Evolutionary conservation across 805 yeast species (phyloP).

Genomic region (Ogataea populi-albae): DNA sequence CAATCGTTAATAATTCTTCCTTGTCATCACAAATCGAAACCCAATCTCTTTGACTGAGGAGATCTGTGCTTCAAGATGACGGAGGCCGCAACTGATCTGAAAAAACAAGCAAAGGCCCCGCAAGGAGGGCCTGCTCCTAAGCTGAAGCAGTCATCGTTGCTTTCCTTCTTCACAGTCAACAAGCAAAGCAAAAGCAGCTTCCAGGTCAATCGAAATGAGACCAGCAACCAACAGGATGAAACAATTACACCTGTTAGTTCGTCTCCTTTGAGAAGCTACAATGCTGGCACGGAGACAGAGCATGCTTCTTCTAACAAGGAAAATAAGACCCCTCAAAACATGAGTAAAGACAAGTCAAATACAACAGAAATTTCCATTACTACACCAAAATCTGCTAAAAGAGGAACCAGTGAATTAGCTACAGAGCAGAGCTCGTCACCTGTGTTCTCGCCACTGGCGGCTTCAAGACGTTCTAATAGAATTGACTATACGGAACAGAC

Average conservation of each 20-base stretch:
- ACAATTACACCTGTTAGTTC: conserved; percentile 27
- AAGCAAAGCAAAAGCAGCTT: conserved; percentile 8
- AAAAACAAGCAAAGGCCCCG: neutral
- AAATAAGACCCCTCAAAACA: conserved; percentile 6
- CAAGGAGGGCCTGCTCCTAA: conserved; percentile 3
- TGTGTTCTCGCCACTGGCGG: conserved; percentile 6
- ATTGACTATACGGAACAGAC: conserved; percentile 18
- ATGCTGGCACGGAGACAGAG: conserved; percentile 2
- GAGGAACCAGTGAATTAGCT: neutral
- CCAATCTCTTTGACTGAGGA: too few relatives aligned
- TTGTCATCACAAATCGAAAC: too few relatives aligned
- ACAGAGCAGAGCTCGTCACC: neutral
- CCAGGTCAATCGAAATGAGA: neutral
- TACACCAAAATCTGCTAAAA: conserved; percentile 14
- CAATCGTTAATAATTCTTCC: too few relatives aligned
- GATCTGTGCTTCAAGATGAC: too few relatives aligned
- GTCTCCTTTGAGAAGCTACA: conserved; percentile 16
- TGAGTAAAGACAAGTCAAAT: conserved; percentile 7
- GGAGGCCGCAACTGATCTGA: neutral
- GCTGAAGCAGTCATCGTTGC: conserved; percentile 30
- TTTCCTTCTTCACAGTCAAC: conserved; percentile 29
- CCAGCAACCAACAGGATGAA: neutral
- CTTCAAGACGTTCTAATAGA: conserved; percentile 14
- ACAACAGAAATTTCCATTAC: neutral
- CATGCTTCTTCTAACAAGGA: conserved; percentile 8